Evolutionary conservation across 805 yeast species (phyloP), one percentile per base, ranked within the genome.

Genomic region (Hanseniaspora lachancei): DNA sequence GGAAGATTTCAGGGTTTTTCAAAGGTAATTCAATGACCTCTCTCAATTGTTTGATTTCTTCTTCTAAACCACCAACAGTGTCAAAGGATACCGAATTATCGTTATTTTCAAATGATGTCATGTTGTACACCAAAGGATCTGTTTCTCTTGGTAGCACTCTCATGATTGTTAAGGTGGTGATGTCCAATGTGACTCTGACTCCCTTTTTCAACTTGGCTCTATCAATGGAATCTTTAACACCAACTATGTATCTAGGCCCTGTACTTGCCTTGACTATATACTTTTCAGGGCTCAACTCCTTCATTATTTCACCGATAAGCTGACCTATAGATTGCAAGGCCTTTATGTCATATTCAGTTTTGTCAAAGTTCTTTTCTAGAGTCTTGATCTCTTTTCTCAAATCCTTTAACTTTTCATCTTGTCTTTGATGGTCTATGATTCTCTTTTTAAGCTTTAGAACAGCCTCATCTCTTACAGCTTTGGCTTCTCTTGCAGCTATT

Each of bases 21-120:
- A 93, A 77, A 2, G 98, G 98, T 64, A 93, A 75, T 72, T 93
- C 98, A 68, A 93, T 93, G 57, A 93, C 98, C 73, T 93, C 98
- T 69, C 98, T 82, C 62, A 93, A 77, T 72, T 93, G 97, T 64
- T 97, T 78, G 62, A 93, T 89, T 71, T 93, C 98, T 62, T 93
- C 97, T 49, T 82, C 84, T 61, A 93, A 77, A 59, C 98, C 98
- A 76, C 98, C 98, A 66, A 93, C 89, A 38, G 95, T 93, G 58
- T 84, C 84, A 70, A 93, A 93, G 8, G 57, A 48, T 13, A 55
- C 49, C 21, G 96, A 84, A 59, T 91, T 82, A 64, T 89, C 97
- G 59, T 96, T 97, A n/a, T 96, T 96, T 69, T 89, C 95, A 66
- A 93, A 87, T 2, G 95, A 84, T 5, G 98, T 89, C 98, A 93